Evolutionary conservation across 78 protist genomes (phyloP).

Genomic region (Dictyostelium firmibasis): DNA sequence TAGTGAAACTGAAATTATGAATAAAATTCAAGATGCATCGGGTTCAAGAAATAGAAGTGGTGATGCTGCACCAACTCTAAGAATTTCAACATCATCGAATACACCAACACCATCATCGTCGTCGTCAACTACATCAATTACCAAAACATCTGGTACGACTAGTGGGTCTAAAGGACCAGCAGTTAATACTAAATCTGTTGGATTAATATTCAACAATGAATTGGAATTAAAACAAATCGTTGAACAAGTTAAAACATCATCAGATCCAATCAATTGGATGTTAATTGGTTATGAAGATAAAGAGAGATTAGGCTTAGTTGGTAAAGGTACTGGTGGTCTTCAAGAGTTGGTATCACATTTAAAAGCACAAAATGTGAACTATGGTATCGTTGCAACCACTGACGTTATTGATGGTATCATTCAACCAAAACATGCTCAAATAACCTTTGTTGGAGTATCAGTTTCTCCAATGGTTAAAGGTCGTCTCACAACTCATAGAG

Average conservation of each 20-base stretch:
- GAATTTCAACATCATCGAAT: not conserved
- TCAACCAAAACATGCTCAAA: slow-evolving; percentile 16
- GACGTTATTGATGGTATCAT: slow-evolving; percentile 37
- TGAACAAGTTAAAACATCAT: slow-evolving; percentile 17
- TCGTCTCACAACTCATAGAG: slow-evolving; percentile 31
- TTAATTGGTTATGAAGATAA: slow-evolving; percentile 51
- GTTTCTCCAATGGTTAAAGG: slow-evolving; percentile 70
- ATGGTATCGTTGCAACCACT: slow-evolving; percentile 43
- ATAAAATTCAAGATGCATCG: slow-evolving; percentile 62
- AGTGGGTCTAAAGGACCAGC: slow-evolving; percentile 17
- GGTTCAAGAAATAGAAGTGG: slow-evolving; percentile 74
- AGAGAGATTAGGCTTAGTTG: not conserved
- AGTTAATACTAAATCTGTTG: slow-evolving; percentile 33
- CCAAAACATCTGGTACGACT: not conserved
- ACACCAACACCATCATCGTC: not conserved
- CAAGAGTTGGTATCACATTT: slow-evolving; percentile 15
- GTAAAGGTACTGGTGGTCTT: slow-evolving; percentile 61
- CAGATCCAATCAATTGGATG: slow-evolving; percentile 36
- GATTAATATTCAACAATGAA: not conserved
- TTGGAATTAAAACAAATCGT: not conserved
- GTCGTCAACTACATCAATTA: not conserved
- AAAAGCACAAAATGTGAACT: not conserved
- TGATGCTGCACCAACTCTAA: not conserved
- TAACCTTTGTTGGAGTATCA: slow-evolving; percentile 48
- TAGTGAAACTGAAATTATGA: slow-evolving; percentile 7